phyloP scores from a whole-genome alignment of 768 basidiomycete species.

The Termitomyces sp. region DNA sequence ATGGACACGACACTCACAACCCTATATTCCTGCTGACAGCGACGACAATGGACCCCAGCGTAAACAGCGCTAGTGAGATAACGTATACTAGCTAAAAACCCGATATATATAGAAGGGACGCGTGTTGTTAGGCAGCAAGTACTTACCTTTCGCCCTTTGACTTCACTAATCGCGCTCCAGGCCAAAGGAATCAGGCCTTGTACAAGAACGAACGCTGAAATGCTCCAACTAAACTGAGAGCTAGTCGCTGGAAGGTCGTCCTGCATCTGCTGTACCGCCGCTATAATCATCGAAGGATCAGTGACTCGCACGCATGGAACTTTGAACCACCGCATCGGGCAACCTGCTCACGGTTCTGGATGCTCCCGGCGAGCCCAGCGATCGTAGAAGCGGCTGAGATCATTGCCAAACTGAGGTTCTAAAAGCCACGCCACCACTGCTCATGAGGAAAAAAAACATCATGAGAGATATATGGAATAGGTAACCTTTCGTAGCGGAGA shows the following conservation, averaged over 20 bases:
- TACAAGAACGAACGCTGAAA: slow-evolving; percentile 70
- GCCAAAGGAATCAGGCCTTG: slow-evolving; percentile 67
- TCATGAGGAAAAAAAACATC: background rate
- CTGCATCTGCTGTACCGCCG: slow-evolving; percentile 61
- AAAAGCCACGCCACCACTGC: background rate
- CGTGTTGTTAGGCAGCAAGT: background rate
- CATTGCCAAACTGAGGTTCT: slow-evolving; percentile 44
- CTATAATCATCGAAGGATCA: slow-evolving; percentile 32
- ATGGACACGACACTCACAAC: slow-evolving; percentile 27
- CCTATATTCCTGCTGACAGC: slow-evolving; percentile 52
- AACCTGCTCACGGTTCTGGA: slow-evolving; percentile 56
- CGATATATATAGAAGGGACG: background rate
- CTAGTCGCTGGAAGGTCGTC: slow-evolving; percentile 55
- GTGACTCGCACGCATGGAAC: background rate
- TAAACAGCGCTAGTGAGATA: slow-evolving; percentile 47
- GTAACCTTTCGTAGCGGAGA: slow-evolving; percentile 49
- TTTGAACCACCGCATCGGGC: background rate
- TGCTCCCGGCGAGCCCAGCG: slow-evolving; percentile 54
- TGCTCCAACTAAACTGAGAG: slow-evolving; percentile 59
- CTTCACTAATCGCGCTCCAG: slow-evolving; percentile 71
- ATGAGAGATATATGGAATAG: no score
- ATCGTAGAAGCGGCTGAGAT: slow-evolving; percentile 55
- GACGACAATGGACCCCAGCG: slow-evolving; percentile 52
- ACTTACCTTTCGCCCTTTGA: slow-evolving; percentile 71
- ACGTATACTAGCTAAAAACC: slow-evolving; percentile 48